These are phyloP conservation scores for Cyberlindnera lachancei DNA, from an alignment of 805 yeast genomes.

Conservation along the genomic window DNA sequence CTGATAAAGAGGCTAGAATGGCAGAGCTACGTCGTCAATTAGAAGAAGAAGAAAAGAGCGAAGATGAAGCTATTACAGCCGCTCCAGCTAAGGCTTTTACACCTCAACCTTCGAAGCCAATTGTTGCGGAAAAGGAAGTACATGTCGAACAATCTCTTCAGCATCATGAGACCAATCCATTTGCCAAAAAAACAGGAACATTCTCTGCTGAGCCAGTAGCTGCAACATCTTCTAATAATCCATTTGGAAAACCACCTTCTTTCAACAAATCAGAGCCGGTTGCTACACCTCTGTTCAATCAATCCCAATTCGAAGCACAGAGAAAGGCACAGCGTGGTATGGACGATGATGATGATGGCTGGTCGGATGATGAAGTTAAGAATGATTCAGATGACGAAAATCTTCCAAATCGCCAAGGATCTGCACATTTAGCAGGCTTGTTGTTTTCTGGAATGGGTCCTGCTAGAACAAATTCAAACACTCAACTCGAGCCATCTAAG, in stretches of 20 bases:
- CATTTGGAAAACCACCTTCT: constrained; percentile 48
- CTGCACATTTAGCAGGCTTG: constrained; percentile 23
- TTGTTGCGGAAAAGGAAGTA: constrained; percentile 6
- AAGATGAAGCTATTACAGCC: constrained; percentile 24
- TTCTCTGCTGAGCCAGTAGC: constrained; percentile 5
- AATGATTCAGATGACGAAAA: constrained; percentile 26
- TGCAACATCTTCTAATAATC: constrained; percentile 32
- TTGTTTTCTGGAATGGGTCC: constrained; percentile 22
- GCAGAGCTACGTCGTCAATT: constrained; percentile 53
- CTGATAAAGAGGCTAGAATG: constrained; percentile 52
- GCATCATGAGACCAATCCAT: constrained; percentile 23
- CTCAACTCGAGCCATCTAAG: constrained; percentile 16
- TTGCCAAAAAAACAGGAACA: constrained; percentile 12
- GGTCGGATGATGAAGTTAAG: constrained; percentile 27
- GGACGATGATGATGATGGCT: constrained; percentile 28
- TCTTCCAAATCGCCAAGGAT: constrained; percentile 23
- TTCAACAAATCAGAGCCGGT: constrained; percentile 17
- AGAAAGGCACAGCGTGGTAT: constrained; percentile 60
- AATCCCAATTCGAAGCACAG: constrained; percentile 58
- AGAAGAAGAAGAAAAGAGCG: constrained; percentile 40
- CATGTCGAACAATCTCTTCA: neutral
- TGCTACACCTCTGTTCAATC: constrained; percentile 34
- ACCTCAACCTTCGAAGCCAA: constrained; percentile 12
- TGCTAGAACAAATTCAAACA: constrained; percentile 13
- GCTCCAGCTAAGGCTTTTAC: constrained; percentile 14